A percentile compares a stretch with the other conserved stretches of the same genome.
These are phyloP conservation scores for Physocladia obscura DNA, from an alignment of 192 early-diverging fungal species.

Conservation along the genomic window DNA sequence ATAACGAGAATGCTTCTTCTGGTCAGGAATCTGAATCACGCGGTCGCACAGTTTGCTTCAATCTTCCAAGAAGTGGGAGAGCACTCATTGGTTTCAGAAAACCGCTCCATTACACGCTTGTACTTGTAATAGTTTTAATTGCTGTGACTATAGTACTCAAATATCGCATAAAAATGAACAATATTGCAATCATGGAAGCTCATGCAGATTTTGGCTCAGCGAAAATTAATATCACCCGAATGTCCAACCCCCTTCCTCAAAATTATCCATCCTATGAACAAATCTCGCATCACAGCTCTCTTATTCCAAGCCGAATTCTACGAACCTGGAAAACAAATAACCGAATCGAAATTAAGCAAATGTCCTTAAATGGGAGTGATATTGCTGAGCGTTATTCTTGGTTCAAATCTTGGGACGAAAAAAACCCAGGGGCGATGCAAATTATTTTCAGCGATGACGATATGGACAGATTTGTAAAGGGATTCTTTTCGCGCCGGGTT, in stretches of 20 bases:
- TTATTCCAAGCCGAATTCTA: constrained; percentile 19
- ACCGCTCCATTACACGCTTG: too few relatives aligned
- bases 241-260: not conserved
- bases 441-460: constrained; percentile 6
- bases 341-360: constrained; percentile 1
- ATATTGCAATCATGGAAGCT: too few relatives aligned
- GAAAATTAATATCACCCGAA: not conserved
- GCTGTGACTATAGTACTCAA: too few relatives aligned
- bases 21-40: too few relatives aligned
- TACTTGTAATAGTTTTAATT: too few relatives aligned
- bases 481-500: constrained; percentile 11
- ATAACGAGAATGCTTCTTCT: too few relatives aligned
- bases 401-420: constrained; percentile 12
- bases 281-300: not conserved
- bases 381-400: constrained; percentile 1
- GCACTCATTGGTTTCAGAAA: too few relatives aligned
- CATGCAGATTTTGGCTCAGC: not conserved
- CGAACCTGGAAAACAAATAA: constrained; percentile 23
- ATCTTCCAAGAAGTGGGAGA: too few relatives aligned
- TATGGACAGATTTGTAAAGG: constrained; percentile 21
- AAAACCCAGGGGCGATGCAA: constrained; percentile 16
- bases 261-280: not conserved
- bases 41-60: too few relatives aligned
- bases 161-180: too few relatives aligned
- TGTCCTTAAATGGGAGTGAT: constrained; percentile 4